These are phyloP conservation scores for Emericellopsis terricola DNA, from an alignment of 495 filamentous ascomycete species.

Conservation along the genomic window DNA sequence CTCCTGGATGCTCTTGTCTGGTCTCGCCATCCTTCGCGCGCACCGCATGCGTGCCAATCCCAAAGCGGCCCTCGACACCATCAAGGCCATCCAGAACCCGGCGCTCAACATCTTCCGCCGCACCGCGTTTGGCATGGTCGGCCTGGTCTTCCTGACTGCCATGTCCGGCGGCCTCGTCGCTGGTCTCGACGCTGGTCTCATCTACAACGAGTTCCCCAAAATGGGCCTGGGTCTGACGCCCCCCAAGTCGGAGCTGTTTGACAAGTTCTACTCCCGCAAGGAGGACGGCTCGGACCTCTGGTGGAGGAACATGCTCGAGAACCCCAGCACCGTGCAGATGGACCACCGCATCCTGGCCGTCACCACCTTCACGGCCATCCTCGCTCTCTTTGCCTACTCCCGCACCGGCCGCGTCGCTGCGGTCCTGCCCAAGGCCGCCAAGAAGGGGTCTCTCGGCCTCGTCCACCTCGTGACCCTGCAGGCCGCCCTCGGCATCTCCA, in stretches of 20 bases:
- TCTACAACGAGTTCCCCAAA: constrained; percentile 95
- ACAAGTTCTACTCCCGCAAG: constrained; percentile 66
- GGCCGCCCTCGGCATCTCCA: constrained; percentile 70
- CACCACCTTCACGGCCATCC: constrained; percentile 68
- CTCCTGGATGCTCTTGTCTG: constrained; percentile 83
- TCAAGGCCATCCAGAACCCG: constrained; percentile 43
- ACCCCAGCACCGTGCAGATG: constrained; percentile 83
- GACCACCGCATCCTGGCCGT: constrained; percentile 87
- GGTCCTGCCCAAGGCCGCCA: constrained; percentile 43
- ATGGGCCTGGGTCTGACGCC: constrained; percentile 78
- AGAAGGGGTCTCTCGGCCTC: constrained; percentile 58
- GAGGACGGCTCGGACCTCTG: constrained; percentile 61
- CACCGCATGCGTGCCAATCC: constrained; percentile 48
- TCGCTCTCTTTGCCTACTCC: constrained; percentile 60
- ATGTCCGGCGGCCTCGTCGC: constrained; percentile 90
- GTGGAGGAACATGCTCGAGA: constrained; percentile 96
- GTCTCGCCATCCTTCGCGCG: constrained; percentile 64
- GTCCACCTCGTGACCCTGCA: constrained; percentile 71
- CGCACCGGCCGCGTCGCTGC: constrained; percentile 43
- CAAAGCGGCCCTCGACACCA: constrained; percentile 28
- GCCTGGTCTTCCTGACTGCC: constrained; percentile 71
- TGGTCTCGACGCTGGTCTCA: constrained; percentile 84
- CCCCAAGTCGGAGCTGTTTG: constrained; percentile 65
- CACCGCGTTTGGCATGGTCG: constrained; percentile 50
- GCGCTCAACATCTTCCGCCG: constrained; percentile 52